Conservation (phyloP, 176 grass and related monocot species). For the Zizania latifolia region DNA sequence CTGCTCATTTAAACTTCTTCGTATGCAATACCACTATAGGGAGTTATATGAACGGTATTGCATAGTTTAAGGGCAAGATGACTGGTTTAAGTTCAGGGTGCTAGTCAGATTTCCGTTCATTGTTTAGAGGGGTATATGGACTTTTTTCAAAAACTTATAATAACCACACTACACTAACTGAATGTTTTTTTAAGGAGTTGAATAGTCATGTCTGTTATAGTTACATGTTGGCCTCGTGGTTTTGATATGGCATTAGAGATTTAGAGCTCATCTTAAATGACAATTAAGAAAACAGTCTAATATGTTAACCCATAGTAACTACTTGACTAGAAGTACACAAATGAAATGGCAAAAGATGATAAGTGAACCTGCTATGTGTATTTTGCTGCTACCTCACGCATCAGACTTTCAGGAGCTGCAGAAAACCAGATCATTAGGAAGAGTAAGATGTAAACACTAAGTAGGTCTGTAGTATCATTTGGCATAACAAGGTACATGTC, state of each 20-base stretch:
- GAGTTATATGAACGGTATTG: too few species aligned
- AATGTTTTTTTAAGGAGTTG: neutral
- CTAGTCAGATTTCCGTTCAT: too few species aligned
- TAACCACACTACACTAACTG: neutral
- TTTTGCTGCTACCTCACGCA: conserved; percentile 67
- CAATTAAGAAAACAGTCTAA: neutral
- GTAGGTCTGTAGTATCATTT: neutral
- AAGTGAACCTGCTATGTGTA: conserved; percentile 64
- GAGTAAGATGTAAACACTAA: conserved; percentile 11
- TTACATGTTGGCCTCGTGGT: neutral
- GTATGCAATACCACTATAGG: too few species aligned
- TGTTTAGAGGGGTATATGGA: too few species aligned
- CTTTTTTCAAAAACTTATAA: neutral
- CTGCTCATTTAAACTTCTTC: too few species aligned
- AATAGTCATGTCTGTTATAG: too few species aligned
- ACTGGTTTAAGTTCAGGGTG: too few species aligned
- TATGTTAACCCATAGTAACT: neutral
- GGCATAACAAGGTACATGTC: neutral
- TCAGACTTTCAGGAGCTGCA: conserved; percentile 78
- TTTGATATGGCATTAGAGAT: neutral
- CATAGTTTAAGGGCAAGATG: too few species aligned
- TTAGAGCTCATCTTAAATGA: neutral
- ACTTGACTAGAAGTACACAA: conserved; percentile 1
- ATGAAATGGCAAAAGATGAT: conserved; percentile 9
- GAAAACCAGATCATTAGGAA: conserved; percentile 17